phyloP scores from a whole-genome alignment of 2,329 filamentous ascomycete genomes.

The Botrytis deweyae region DNA sequence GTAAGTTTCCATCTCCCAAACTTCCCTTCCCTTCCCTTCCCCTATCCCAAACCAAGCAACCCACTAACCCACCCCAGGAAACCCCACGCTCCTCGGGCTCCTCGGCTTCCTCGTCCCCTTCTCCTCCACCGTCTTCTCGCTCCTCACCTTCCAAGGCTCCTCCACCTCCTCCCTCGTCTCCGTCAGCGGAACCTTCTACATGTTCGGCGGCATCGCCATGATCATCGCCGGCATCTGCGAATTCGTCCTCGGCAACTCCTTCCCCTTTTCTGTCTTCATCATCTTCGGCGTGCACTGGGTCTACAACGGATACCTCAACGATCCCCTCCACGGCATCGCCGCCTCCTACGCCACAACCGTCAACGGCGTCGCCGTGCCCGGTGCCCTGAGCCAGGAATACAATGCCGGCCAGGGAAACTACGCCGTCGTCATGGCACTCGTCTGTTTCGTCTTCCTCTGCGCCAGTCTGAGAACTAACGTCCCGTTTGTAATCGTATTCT shows the following conservation, averaged over 20 bases:
- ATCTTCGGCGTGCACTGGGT: constrained; percentile 24
- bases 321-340: constrained; percentile 65
- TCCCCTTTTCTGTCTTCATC: constrained; percentile 25
- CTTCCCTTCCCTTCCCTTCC: too few relatives aligned
- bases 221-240: constrained; percentile 25
- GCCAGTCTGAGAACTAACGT: constrained; percentile 23
- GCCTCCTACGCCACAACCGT: constrained; percentile 52
- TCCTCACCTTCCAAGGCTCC: constrained; percentile 25
- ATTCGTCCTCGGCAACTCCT: constrained; percentile 27
- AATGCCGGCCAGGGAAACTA: constrained; percentile 27
- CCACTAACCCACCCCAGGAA: not conserved
- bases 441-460: constrained; percentile 22
- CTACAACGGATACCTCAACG: constrained; percentile 44
- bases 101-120: constrained; percentile 26
- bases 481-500: constrained; percentile 25
- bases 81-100: constrained; percentile 15
- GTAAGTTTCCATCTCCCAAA: not conserved
- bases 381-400: constrained; percentile 16
- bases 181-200: constrained; percentile 20
- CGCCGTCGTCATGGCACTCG: constrained; percentile 22
- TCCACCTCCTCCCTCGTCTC: constrained; percentile 14
- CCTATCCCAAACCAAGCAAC: not conserved
- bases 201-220: constrained; percentile 26
- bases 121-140: constrained; percentile 19
- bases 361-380: not conserved